Evolutionary conservation across 2,329 filamentous ascomycete genomes (phyloP), one percentile per base, ranked within the genome.

Genomic region (Aureobasidium uvarum): DNA sequence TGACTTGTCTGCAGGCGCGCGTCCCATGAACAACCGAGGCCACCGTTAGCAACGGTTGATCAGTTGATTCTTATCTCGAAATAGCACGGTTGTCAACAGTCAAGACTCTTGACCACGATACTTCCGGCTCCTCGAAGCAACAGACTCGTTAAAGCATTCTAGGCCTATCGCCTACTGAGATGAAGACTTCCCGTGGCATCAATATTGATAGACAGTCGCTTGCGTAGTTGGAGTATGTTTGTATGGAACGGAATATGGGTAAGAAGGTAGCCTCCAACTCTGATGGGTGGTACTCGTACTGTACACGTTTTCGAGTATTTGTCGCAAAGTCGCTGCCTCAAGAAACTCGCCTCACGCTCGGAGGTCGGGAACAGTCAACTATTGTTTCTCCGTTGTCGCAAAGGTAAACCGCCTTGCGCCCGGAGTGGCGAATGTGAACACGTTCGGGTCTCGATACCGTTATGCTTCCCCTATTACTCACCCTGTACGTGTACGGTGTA

Each of bases 51-150:
- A 51, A 62, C 58, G 58, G 43, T 23, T 20, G 39, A n/a, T 60
- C 56, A 48, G 56, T 48, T 38, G 56, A 36, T 60, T 60, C 56
- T 48, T 48, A 48, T 62, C 58, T 41, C 10, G 31, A 51, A 51
- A 62, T 62, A 60, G 41, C 43, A 62, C 58, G 14, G 45, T 62
- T 62, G 45, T n/a, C 33, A 62, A 62, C 56, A 46, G 45, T 20
- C 33, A 62, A 51, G 31, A 36, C 28, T 38, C 43, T 18, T 36
- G 43, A 60, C 56, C 43, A 60, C 41, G 56, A 60, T 14, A 25
- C 56, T 60, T 60, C n/a, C 56, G 56, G 56, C 43, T 62, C 45
- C 58, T 62, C 45, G 38, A 14, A 51, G 33, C 41, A 41, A 18
- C 23, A 16, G 45, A 39, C 43, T 48, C 56, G 43, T 48, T n/a